Base-by-base conservation (phyloP, 2,329 filamentous ascomycete species). In the Ophiocordyceps polyrhachis-furcata region DNA sequence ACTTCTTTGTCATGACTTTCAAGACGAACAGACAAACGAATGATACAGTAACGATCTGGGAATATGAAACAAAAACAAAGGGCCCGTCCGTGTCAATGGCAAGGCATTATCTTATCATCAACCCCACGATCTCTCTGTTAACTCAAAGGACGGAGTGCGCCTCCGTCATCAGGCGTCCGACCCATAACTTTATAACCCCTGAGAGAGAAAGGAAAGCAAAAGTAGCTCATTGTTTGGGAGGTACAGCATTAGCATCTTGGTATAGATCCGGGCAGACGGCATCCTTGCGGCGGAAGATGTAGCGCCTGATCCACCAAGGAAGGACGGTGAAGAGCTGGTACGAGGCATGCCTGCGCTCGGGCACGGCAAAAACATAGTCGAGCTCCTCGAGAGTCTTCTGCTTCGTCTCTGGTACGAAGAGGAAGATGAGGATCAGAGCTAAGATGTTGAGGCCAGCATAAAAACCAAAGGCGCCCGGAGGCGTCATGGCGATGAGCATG, bases 331-430 rank as follows among this genome's bases (percentile, higher is more conserved):
- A 35, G 3, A 50, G 43, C 52, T 69, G 65, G 54, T 68, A 64
- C 20, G 43, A 45, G 29, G 59, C 60, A 46, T 68, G 67, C 42
- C 61, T 64, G 44, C 56, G 53, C 47, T 58, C 62, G 17, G 61
- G 60, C 13, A 69, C 61, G 7, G 59, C 59, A 42, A 70, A 71
- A 29, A 70, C 63, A 31, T 66, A 66, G 54, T 71, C 67, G 9
- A 71, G 63, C 46, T 71, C 68, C 48, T 71, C 68, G 0, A 71
- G 59, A 0, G 67, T 70, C 45, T 65, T 62, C 35, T 69, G 65
- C 55, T 70, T 70, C 2, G 68, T 71, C 54, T 71, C 68, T 0
- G 67, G 68, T 0, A 71, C 62, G 43, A 69, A 62, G 25, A 68
- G 58, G 48, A 70, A 69, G 49, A 70, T 70, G 49, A 71, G 59